A percentile compares a stretch with the other conserved stretches of the same genome.
These are phyloP conservation scores for Talaromyces amestolkiae DNA, from an alignment of 2,329 filamentous ascomycete species.

Conservation along the genomic window DNA sequence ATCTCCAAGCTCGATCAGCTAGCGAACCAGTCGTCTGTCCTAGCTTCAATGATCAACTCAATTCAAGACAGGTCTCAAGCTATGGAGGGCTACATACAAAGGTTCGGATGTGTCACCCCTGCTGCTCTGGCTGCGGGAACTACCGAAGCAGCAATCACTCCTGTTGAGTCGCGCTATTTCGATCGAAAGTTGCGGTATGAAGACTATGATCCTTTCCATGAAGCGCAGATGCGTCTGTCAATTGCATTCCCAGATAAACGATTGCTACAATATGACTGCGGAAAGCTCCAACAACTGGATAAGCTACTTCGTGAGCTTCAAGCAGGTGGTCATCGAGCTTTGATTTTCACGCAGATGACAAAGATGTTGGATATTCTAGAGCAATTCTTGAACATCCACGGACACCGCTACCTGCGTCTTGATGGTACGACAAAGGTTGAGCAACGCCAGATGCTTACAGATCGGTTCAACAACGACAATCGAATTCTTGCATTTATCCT, in stretches of 20 bases:
- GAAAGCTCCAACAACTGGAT: constrained; percentile 89
- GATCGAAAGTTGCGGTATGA: constrained; percentile 51
- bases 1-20: constrained; percentile 70
- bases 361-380: constrained; percentile 97
- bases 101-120: constrained; percentile 91
- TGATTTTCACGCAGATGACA: constrained; percentile 99
- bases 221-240: constrained; percentile 84
- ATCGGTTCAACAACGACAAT: constrained; percentile 92
- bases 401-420: constrained; percentile 91
- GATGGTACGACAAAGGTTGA: constrained; percentile 97
- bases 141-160: constrained; percentile 64
- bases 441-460: constrained; percentile 89
- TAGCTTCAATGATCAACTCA: constrained; percentile 64
- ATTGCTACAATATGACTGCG: constrained; percentile 95
- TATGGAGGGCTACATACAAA: constrained; percentile 73
- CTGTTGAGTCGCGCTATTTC: constrained; percentile 53
- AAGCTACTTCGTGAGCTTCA: constrained; percentile 82
- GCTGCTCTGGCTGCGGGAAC: constrained; percentile 80
- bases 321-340: constrained; percentile 81
- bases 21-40: constrained; percentile 60
- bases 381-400: constrained; percentile 96
- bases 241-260: constrained; percentile 97
- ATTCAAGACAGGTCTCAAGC: constrained; percentile 68
- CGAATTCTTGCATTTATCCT: constrained; percentile 94
- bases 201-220: constrained; percentile 80